Percentiles rank a stretch among this genome's conserved stretches.
Evolutionary conservation across 2,329 filamentous ascomycete genomes (phyloP).

Genomic region (Fusarium poae): DNA sequence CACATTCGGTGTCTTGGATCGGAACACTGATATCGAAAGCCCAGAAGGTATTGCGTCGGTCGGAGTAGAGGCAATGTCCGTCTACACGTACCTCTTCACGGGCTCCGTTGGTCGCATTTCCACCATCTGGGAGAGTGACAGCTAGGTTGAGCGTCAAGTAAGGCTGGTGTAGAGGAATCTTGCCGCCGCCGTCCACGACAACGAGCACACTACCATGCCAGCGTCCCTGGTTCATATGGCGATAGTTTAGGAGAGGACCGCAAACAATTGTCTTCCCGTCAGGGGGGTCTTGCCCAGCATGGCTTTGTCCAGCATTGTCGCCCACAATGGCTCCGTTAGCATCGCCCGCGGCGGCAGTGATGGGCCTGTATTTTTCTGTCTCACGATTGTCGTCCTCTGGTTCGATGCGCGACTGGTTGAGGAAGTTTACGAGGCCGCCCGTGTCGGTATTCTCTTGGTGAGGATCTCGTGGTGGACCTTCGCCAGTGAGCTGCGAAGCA

Average conservation of each 20-base stretch:
- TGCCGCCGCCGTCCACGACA: constrained; percentile 79
- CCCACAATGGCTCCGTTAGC: constrained; percentile 21
- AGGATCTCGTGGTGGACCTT: constrained; percentile 50
- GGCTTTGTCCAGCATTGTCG: constrained; percentile 48
- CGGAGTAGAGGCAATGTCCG: constrained; percentile 71
- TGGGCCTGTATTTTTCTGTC: constrained; percentile 60
- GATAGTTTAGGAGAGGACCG: constrained; percentile 83
- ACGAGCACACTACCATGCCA: constrained; percentile 92
- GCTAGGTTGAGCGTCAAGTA: constrained; percentile 66
- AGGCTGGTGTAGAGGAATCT: constrained; percentile 69
- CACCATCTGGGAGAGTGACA: constrained; percentile 47
- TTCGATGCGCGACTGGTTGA: constrained; percentile 67
- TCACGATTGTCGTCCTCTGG: constrained; percentile 52
- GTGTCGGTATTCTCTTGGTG: constrained; percentile 57
- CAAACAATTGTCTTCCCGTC: constrained; percentile 73
- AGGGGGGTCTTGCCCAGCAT: constrained; percentile 42
- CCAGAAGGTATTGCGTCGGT: constrained; percentile 87
- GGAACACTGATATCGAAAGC: constrained; percentile 86
- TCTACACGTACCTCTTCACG: constrained; percentile 60
- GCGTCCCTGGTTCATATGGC: constrained; percentile 75
- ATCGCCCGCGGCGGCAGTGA: constrained; percentile 60
- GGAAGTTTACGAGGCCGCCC: constrained; percentile 67
- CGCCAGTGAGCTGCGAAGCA: constrained; percentile 54
- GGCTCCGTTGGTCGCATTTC: constrained; percentile 48
- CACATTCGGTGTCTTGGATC: constrained; percentile 75